phyloP scores from a whole-genome alignment of 1,284 basidiomycete genomes.

The Ustilago esculenta region DNA sequence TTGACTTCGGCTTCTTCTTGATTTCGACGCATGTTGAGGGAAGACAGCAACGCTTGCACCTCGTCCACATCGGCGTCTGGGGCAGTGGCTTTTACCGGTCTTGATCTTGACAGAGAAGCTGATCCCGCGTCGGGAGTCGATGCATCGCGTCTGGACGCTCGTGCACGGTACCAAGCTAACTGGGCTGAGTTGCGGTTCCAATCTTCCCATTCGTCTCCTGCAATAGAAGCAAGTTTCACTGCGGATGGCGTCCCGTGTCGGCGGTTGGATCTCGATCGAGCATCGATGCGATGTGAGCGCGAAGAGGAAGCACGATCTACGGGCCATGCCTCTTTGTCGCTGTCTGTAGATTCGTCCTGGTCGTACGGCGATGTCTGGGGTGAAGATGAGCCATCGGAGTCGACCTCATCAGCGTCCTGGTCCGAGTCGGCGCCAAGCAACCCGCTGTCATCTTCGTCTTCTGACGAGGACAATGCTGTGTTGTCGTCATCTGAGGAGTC shows the following conservation, averaged over 20 bases:
- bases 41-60: conserved; percentile 47
- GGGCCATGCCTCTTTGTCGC: conserved; percentile 45
- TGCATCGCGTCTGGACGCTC: neutral
- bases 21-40: conserved; percentile 50
- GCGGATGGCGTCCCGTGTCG: conserved; percentile 7
- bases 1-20: conserved; percentile 52
- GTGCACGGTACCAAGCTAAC: conserved; percentile 26
- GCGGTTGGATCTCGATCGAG: neutral
- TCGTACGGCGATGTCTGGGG: conserved; percentile 31
- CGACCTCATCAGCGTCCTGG: conserved; percentile 3
- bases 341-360: conserved; percentile 24
- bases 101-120: conserved; percentile 3
- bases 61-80: conserved; percentile 47
- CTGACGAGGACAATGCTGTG: conserved; percentile 23
- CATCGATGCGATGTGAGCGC: neutral
- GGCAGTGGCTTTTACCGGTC: conserved; percentile 1
- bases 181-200: conserved; percentile 40
- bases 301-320: too few relatives aligned
- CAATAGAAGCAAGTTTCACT: conserved; percentile 17
- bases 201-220: conserved; percentile 43
- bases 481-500: conserved; percentile 38
- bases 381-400: conserved; percentile 21
- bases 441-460: conserved; percentile 15
- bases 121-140: conserved; percentile 1
- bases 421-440: conserved; percentile 8